Evolutionary conservation across 352 stramenopile genomes (phyloP).

Genomic region (Phytophthora multivora): DNA sequence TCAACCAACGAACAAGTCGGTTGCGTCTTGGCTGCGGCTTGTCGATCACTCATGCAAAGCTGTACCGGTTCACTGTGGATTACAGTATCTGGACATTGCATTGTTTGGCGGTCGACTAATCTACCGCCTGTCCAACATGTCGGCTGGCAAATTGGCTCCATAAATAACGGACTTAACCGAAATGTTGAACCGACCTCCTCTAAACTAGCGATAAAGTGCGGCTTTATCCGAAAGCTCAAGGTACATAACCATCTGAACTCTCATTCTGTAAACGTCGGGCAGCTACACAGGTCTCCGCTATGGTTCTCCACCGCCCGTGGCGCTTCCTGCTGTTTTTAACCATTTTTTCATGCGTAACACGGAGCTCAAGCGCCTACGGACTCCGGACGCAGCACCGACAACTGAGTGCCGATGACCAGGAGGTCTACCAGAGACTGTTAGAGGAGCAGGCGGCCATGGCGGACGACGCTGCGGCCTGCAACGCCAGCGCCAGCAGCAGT

Average conservation of each 20-base stretch:
- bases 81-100: too few relatives aligned
- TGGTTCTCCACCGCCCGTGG: constrained; percentile 4
- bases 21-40: not conserved
- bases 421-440: constrained; percentile 30
- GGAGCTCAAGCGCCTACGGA: not conserved
- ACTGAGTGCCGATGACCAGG: constrained; percentile 21
- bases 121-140: constrained; percentile 13
- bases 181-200: not conserved
- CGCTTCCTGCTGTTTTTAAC: constrained; percentile 17
- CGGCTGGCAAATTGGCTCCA: constrained; percentile 13
- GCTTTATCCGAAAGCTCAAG: constrained; percentile 14
- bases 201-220: constrained; percentile 11
- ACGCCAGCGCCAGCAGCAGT: constrained; percentile 44
- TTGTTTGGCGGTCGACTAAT: too few relatives aligned
- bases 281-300: constrained; percentile 4
- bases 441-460: constrained; percentile 21
- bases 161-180: constrained; percentile 8
- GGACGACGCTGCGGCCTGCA: constrained; percentile 43
- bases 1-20: not conserved
- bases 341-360: constrained; percentile 2
- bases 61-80: too few relatives aligned
- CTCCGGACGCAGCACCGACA: constrained; percentile 18
- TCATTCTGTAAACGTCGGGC: constrained; percentile 15
- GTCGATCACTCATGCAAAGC: not conserved
- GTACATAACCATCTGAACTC: constrained; percentile 12